A percentile compares a stretch with the other conserved stretches of the same genome.
Conservation (phyloP, 345 rosid species). For the Aurinia saxatilis region DNA sequence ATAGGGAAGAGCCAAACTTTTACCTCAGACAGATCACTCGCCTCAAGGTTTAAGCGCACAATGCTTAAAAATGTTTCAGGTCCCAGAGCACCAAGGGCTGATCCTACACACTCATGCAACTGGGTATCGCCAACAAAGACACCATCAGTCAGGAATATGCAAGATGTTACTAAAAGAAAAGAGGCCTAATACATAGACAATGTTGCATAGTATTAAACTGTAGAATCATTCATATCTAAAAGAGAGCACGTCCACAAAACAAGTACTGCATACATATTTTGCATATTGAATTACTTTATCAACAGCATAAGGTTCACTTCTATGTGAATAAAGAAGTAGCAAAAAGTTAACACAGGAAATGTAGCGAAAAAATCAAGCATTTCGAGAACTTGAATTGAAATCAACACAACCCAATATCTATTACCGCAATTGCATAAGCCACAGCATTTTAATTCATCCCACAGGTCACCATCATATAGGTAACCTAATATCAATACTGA, state of each 20-base stretch:
- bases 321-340: neutral
- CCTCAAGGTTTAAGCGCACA: no score
- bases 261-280: neutral
- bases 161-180: no score
- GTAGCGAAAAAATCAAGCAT: neutral
- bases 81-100: no score
- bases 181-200: no score
- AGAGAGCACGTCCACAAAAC: neutral
- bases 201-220: neutral
- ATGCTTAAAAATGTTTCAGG: no score
- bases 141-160: no score
- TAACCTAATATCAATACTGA: neutral
- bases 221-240: neutral
- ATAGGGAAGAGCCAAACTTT: no score
- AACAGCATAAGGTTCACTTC: slow-evolving; percentile 12
- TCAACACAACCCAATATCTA: neutral
- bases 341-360: neutral
- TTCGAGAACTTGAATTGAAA: neutral
- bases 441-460: neutral
- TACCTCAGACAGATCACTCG: no score
- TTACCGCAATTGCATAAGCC: neutral
- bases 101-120: no score
- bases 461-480: neutral
- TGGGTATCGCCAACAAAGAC: no score
- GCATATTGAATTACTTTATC: neutral